A percentile compares a stretch with the other conserved stretches of the same genome.
phyloP scores from a whole-genome alignment of 2,329 filamentous ascomycete genomes.

The Phaeosphaeria sp. region DNA sequence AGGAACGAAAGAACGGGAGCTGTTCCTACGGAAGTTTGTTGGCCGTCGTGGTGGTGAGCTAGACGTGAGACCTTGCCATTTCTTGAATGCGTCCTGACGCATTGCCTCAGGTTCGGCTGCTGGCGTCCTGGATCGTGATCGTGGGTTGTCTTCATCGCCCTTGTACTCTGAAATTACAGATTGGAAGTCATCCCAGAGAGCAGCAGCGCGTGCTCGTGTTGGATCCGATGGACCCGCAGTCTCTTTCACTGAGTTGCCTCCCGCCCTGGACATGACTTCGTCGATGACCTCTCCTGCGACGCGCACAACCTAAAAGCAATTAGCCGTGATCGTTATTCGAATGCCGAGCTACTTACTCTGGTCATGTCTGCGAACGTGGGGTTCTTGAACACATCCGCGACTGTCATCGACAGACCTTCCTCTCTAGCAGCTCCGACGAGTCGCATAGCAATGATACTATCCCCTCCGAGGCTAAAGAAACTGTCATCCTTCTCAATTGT shows the following conservation, averaged over 20 bases:
- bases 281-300: slow-evolving; percentile 45
- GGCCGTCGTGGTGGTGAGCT: slow-evolving; percentile 10
- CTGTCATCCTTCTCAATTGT: slow-evolving; percentile 41
- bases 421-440: slow-evolving; percentile 42
- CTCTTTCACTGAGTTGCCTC: slow-evolving; percentile 27
- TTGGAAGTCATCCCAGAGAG: slow-evolving; percentile 39
- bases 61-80: slow-evolving; percentile 32
- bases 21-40: slow-evolving; percentile 17
- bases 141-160: slow-evolving; percentile 14
- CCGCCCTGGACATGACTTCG: slow-evolving; percentile 42
- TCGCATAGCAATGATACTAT: slow-evolving; percentile 45
- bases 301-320: slow-evolving; percentile 34
- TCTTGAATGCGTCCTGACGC: slow-evolving; percentile 30
- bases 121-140: slow-evolving; percentile 8
- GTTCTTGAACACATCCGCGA: slow-evolving; percentile 45
- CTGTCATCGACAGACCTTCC: slow-evolving; percentile 42
- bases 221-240: slow-evolving; percentile 23
- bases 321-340: slow-evolving; percentile 4
- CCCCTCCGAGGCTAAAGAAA: slow-evolving; percentile 44
- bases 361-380: slow-evolving; percentile 44
- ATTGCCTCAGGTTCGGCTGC: slow-evolving; percentile 16
- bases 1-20: slow-evolving; percentile 24
- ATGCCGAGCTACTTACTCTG: slow-evolving; percentile 20
- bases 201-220: slow-evolving; percentile 20
- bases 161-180: slow-evolving; percentile 39